phyloP scores from a whole-genome alignment of 129 eudicot genomes.

The Deinandra increscens region DNA sequence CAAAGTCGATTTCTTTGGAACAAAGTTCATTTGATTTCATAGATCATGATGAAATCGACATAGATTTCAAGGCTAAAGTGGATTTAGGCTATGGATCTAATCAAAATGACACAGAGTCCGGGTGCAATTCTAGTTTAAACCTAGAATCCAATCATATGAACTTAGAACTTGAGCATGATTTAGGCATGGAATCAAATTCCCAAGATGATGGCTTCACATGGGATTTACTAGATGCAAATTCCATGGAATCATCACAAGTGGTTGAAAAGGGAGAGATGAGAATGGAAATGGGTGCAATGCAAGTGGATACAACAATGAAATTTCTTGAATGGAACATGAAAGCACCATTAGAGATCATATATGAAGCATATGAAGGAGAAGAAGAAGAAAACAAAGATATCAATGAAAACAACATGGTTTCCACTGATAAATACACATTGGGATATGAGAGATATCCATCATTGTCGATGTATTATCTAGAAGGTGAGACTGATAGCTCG shows the following conservation, averaged over 20 bases:
- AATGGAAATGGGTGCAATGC: conserved; percentile 13
- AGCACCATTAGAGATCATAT: conserved; percentile 84
- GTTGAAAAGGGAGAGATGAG: conserved; percentile 3
- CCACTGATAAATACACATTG: conserved; percentile 13
- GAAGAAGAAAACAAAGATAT: conserved; percentile 35
- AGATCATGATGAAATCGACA: not conserved
- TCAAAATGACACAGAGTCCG: too few relatives aligned
- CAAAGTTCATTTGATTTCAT: not conserved
- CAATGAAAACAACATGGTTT: conserved; percentile 21
- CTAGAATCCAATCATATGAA: conserved; percentile 22
- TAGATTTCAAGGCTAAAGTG: not conserved
- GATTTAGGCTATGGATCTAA: not conserved
- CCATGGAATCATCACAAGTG: conserved; percentile 24
- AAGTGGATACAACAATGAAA: conserved; percentile 27
- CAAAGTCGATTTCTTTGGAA: not conserved
- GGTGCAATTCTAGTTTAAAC: too few relatives aligned
- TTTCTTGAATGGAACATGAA: conserved; percentile 77
- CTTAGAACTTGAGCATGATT: conserved; percentile 19
- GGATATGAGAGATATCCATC: conserved; percentile 52
- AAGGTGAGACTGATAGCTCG: conserved; percentile 56
- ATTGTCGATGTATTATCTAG: conserved; percentile 66
- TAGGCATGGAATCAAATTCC: conserved; percentile 8
- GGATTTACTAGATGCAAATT: conserved; percentile 4
- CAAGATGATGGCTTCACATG: conserved; percentile 7
- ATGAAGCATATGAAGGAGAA: conserved; percentile 76